phyloP scores from a whole-genome alignment of 805 yeast species.

The Komagataella populi region DNA sequence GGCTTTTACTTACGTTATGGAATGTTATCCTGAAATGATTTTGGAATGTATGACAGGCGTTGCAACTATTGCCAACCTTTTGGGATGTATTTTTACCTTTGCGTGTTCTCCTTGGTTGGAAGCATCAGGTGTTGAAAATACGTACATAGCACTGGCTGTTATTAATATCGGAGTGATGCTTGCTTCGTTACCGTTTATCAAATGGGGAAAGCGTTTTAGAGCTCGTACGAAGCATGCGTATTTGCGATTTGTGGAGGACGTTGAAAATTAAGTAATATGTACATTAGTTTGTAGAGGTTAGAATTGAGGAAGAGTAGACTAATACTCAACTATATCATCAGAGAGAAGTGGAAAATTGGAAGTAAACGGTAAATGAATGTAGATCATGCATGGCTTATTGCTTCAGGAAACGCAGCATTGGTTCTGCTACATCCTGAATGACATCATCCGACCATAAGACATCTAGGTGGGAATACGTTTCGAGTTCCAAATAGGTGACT shows the following conservation, averaged over 20 bases:
- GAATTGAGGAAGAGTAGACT: not conserved
- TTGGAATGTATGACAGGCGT: constrained; percentile 58
- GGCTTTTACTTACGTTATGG: constrained; percentile 53
- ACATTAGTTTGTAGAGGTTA: constrained; percentile 1
- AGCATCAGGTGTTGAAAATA: constrained; percentile 39
- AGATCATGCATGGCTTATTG: not conserved
- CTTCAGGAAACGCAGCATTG: constrained; percentile 20
- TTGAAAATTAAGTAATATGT: constrained; percentile 18
- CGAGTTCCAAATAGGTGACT: constrained; percentile 29
- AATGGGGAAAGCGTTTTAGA: constrained; percentile 48
- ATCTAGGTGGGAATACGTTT: constrained; percentile 74
- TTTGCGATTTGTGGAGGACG: constrained; percentile 30
- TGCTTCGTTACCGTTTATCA: constrained; percentile 37
- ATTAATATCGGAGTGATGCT: constrained; percentile 41
- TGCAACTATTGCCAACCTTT: constrained; percentile 43
- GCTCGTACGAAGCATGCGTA: constrained; percentile 38
- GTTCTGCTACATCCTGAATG: constrained; percentile 46
- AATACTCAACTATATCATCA: no score
- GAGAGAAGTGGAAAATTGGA: not conserved
- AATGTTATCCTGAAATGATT: constrained; percentile 51
- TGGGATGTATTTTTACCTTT: constrained; percentile 55
- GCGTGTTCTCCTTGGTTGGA: constrained; percentile 52
- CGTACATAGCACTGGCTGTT: constrained; percentile 49
- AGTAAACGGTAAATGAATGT: not conserved
- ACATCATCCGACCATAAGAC: constrained; percentile 87